phyloP scores from a whole-genome alignment of 495 filamentous ascomycete genomes.

The Penicillium pulvis region DNA sequence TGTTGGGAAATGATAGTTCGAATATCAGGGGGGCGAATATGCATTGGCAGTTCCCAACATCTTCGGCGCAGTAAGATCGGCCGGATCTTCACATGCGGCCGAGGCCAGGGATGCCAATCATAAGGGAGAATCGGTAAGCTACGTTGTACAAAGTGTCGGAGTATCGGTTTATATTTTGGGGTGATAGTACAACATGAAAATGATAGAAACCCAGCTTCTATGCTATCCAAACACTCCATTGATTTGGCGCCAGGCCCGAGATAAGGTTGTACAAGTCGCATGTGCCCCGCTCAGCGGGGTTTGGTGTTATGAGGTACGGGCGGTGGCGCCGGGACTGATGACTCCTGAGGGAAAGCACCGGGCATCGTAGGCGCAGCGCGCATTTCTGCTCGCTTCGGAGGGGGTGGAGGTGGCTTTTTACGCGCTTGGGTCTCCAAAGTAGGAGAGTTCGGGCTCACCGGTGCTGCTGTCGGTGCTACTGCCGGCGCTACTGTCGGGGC shows the following conservation, averaged over 20 bases:
- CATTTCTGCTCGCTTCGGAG: slow-evolving; percentile 59
- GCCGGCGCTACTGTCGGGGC: slow-evolving; percentile 1
- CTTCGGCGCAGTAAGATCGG: slow-evolving; percentile 4
- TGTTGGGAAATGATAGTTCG: slow-evolving; percentile 1
- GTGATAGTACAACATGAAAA: neutral
- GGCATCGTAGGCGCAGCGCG: slow-evolving; percentile 33
- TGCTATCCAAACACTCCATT: neutral
- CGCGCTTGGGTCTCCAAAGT: slow-evolving; percentile 34
- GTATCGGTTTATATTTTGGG: neutral
- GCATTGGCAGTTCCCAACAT: slow-evolving; percentile 22
- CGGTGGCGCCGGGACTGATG: slow-evolving; percentile 36
- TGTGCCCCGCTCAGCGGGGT: slow-evolving; percentile 40
- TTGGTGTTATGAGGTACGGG: slow-evolving; percentile 45
- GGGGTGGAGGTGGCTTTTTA: slow-evolving; percentile 71
- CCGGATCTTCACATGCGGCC: slow-evolving; percentile 31
- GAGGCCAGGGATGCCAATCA: slow-evolving; percentile 15
- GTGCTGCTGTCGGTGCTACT: neutral
- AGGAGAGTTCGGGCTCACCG: neutral
- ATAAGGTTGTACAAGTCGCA: slow-evolving; percentile 14
- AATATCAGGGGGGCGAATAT: slow-evolving; percentile 3
- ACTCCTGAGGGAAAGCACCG: slow-evolving; percentile 7
- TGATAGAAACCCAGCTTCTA: neutral
- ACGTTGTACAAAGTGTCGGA: neutral
- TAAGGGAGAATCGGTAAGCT: neutral
- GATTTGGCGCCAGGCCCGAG: slow-evolving; percentile 4